These are phyloP conservation scores for Sclerospora graminicola DNA, from an alignment of 352 stramenopile genomes.

Conservation along the genomic window DNA sequence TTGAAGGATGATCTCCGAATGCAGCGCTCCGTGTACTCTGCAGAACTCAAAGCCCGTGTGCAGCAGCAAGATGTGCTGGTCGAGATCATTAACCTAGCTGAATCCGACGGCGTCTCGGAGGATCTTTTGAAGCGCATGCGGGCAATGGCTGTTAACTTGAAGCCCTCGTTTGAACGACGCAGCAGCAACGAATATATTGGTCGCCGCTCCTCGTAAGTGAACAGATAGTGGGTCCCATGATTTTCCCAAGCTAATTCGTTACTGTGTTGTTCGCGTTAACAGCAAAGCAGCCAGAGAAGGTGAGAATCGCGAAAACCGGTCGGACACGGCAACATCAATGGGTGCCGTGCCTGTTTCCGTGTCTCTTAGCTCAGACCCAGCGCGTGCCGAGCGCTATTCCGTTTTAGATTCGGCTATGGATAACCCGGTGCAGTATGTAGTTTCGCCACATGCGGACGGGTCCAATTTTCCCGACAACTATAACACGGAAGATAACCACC, in stretches of 20 bases:
- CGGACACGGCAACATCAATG: constrained; percentile 50
- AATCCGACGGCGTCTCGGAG: constrained; percentile 39
- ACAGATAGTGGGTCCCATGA: not conserved
- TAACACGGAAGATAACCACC: constrained; percentile 49
- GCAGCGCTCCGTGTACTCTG: constrained; percentile 70
- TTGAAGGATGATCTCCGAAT: constrained; percentile 75
- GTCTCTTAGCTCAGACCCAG: constrained; percentile 16
- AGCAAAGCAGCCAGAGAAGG: constrained; percentile 14
- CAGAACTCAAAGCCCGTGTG: constrained; percentile 59
- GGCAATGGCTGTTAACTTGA: constrained; percentile 53
- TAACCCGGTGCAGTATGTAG: constrained; percentile 23
- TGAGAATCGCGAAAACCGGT: constrained; percentile 33
- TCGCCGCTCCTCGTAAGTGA: constrained; percentile 23
- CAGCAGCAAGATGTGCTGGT: constrained; percentile 25
- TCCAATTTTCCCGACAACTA: constrained; percentile 33
- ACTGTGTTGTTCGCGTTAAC: constrained; percentile 2
- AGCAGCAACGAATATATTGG: constrained; percentile 15
- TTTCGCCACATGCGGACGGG: constrained; percentile 15
- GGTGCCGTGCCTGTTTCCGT: constrained; percentile 56
- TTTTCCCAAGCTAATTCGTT: constrained; percentile 5
- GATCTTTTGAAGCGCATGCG: constrained; percentile 43
- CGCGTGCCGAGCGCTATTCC: constrained; percentile 24
- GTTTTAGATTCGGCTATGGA: constrained; percentile 46
- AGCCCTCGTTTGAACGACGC: constrained; percentile 46
- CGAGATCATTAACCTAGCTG: constrained; percentile 38